These are phyloP conservation scores for Gossypium ekmanianum DNA, from an alignment of 345 rosid genomes.

Conservation along the genomic window DNA sequence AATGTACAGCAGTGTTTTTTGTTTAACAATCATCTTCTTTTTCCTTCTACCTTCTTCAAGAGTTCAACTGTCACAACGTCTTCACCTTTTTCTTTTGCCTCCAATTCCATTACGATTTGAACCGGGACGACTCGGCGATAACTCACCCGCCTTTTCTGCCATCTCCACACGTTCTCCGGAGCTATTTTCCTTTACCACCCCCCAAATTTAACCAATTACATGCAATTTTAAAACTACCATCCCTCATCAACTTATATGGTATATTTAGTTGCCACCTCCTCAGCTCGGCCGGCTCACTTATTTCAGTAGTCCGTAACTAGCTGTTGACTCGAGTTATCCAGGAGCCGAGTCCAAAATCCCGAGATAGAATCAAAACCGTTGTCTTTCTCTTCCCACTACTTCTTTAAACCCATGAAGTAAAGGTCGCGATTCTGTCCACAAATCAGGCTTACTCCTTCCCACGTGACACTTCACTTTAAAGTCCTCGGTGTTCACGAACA, in stretches of 20 bases:
- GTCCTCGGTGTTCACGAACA: constrained; percentile 51
- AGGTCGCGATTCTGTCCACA: constrained; percentile 75
- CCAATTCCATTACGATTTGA: constrained; percentile 40
- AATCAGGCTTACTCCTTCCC: constrained; percentile 42
- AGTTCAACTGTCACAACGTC: not conserved
- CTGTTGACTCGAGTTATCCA: constrained; percentile 8
- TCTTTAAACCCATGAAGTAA: constrained; percentile 49
- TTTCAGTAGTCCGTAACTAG: not conserved
- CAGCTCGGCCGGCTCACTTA: constrained; percentile 21
- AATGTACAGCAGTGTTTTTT: not conserved
- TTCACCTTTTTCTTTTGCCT: constrained; percentile 8
- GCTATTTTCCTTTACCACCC: not conserved
- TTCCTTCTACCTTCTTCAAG: constrained; percentile 15
- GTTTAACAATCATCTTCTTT: not conserved
- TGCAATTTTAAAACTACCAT: constrained; percentile 2
- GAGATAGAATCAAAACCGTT: constrained; percentile 24
- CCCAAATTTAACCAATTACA: not conserved
- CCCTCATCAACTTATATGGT: not conserved
- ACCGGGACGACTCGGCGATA: constrained; percentile 72
- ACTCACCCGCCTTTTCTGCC: constrained; percentile 52
- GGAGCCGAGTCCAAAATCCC: constrained; percentile 35
- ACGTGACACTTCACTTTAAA: constrained; percentile 56
- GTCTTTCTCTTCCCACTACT: not conserved
- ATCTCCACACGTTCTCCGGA: constrained; percentile 49
- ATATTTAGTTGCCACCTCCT: constrained; percentile 10